Base-by-base conservation (phyloP, 768 basidiomycete genomes). In the Collybiopsis luxurians region DNA sequence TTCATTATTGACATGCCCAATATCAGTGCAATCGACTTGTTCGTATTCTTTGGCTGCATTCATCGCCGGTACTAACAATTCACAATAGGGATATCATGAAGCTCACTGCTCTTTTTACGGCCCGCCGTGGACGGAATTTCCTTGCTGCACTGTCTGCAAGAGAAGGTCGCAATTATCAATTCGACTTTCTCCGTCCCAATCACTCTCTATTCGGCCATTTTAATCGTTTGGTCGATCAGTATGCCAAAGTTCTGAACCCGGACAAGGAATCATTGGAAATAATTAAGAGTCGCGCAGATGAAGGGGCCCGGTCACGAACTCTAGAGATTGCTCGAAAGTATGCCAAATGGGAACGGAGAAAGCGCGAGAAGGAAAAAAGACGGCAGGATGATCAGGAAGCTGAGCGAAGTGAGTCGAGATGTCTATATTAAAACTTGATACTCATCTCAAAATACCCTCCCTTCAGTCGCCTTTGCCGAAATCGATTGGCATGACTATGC, bases 401-500 rank as follows among this genome's bases (percentile, higher is more conserved):
- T 55, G 94, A 97, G 66, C 80, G 86, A 74, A 80, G 92, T 85
- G 67, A 64, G 91, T 81, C 15, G 43, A n/a, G 57, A 34, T 54
- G 30, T 52, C 45, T 23, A 46, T 63, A 40, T 55, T 9, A n/a
- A n/a, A n/a, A n/a, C n/a, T n/a, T n/a, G n/a, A n/a, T n/a, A 58
- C 24, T 11, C 6, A 42, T 55, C 21, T 42, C 17, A 31, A 1
- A 11, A 17, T 38, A 13, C 28, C 21, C 44, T 36, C 38, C 39
- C 56, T 52, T 5, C 59, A 89, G 91, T 86, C 71, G 96, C 95
- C 4, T 95, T 97, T 66, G 92, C 94, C 43, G 92, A 95, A 68
- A 98, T 99, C 63, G 97, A 99, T 68, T 99, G 97, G 97, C 94
- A 99, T 66, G 97, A 98, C 68, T 98, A 97, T 73, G 93, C 95